Conservation (phyloP, 345 rosid species). For the Geranium rotundifolium region DNA sequence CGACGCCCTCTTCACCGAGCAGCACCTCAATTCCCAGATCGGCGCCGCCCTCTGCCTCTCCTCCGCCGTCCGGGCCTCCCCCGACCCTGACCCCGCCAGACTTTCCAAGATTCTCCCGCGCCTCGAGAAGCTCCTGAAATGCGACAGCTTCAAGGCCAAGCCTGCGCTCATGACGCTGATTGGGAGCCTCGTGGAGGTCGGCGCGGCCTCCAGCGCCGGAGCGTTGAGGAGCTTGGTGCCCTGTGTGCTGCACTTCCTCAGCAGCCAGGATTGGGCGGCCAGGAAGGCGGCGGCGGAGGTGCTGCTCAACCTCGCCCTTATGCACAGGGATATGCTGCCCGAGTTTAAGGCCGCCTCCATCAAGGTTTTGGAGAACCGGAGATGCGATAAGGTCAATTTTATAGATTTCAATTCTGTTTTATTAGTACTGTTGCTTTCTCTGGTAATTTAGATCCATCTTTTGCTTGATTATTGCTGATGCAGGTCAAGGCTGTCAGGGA, state of each 20-base stretch:
- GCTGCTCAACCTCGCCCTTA: slow-evolving; percentile 53
- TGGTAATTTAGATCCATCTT: not conserved
- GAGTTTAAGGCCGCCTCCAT: slow-evolving; percentile 59
- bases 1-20: slow-evolving; percentile 87
- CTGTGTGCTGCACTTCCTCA: slow-evolving; percentile 52
- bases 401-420: not conserved
- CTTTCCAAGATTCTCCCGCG: slow-evolving; percentile 39
- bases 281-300: slow-evolving; percentile 90
- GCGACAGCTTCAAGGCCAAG: slow-evolving; percentile 61
- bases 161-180: slow-evolving; percentile 64
- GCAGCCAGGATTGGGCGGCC: slow-evolving; percentile 72
- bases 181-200: slow-evolving; percentile 74
- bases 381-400: slow-evolving; percentile 61
- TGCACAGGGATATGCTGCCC: slow-evolving; percentile 52
- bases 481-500: slow-evolving; percentile 92
- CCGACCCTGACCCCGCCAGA: slow-evolving; percentile 57
- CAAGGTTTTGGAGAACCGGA: slow-evolving; percentile 61
- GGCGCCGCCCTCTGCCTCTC: slow-evolving; percentile 82
- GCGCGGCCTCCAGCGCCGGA: slow-evolving; percentile 35
- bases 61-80: slow-evolving; percentile 60
- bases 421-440: not conserved
- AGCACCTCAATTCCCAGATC: slow-evolving; percentile 60
- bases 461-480: not conserved
- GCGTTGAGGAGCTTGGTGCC: slow-evolving; percentile 39
- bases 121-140: slow-evolving; percentile 65